Base-by-base conservation (phyloP, 2,329 filamentous ascomycete genomes). In the Ambrosiella xylebori region DNA sequence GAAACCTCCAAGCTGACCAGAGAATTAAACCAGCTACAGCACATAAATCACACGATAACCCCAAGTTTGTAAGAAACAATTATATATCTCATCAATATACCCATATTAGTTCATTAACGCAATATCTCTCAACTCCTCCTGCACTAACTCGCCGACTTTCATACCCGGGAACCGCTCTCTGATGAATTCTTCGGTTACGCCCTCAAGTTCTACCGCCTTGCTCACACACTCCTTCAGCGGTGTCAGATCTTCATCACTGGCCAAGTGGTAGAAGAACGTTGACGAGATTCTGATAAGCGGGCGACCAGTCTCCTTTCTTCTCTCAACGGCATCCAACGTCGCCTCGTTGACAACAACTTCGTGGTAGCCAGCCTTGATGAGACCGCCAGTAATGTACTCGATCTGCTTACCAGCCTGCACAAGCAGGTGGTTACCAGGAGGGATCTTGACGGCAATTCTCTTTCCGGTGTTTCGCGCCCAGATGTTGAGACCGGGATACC, bases 381-480 rank as follows among this genome's bases (percentile, higher is more conserved):
- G 73, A 0, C 79, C 79, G 54, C 79, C 78, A 0, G 78, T 81
- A 55, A 79, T 67, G 68, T 82, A 75, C 71, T 82, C 79, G 58
- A 82, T 71, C 69, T 82, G 79, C 70, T 81, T 81, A 59, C 79
- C 79, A 1, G 79, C 79, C 64, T 82, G 79, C 6, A 82, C 79
- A 13, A 82, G 72, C 13, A 82, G 71, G 66, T 80, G 72, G 65
- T 77, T 78, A 2, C 78, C 77, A 2, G 69, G 69, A 0, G 79
- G 79, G 62, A 82, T 81, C 68, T 74, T 73, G 62, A 82, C 79
- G 50, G 78, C 67, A 62, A 82, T 80, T 62, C 75, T 74, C 61
- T 71, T 72, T 50, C 79, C 79, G 1, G 78, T 81, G 72, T 82
- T 82, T 63, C 79, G 77, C 19, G 78, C 79, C 79, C 79, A 82